Evolutionary conservation across 108 stramenopile genomes (phyloP).

Genomic region (Skeletonema grethae): DNA sequence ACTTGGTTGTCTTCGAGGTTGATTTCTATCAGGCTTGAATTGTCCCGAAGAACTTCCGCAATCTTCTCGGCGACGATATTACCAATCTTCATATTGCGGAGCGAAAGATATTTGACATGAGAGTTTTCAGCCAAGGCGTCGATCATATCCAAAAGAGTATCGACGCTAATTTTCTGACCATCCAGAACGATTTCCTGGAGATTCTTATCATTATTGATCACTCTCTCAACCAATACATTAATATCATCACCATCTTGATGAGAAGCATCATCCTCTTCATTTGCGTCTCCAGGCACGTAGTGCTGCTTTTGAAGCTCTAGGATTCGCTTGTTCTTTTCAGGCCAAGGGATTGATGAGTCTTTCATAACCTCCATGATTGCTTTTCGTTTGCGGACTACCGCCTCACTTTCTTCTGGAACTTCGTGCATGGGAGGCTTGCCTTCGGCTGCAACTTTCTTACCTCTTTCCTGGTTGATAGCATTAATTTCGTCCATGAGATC

Average conservation of each 20-base stretch:
- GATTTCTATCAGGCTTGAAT: constrained; percentile 9
- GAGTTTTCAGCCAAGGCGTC: constrained; percentile 10
- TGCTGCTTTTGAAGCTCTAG: constrained; percentile 3
- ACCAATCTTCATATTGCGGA: constrained; percentile 29
- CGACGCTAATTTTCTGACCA: neutral
- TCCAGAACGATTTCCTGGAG: constrained; percentile 1
- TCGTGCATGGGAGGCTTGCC: constrained; percentile 16
- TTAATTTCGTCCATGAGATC: constrained; percentile 36
- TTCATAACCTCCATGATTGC: constrained; percentile 9
- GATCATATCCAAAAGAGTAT: neutral
- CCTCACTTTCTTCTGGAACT: constrained; percentile 9
- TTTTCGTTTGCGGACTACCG: constrained; percentile 1
- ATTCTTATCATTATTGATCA: constrained; percentile 4
- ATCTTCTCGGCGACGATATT: constrained; percentile 23
- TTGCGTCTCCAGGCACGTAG: neutral
- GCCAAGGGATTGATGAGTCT: constrained; percentile 2
- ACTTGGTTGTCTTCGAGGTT: constrained; percentile 9
- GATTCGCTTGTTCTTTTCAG: constrained; percentile 12
- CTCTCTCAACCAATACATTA: constrained; percentile 4
- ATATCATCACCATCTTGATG: neutral
- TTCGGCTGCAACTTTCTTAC: neutral
- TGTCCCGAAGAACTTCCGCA: constrained; percentile 11
- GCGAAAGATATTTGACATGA: constrained; percentile 11
- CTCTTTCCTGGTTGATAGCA: neutral
- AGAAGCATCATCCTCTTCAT: neutral